Percentiles rank a stretch among this genome's conserved stretches.
phyloP scores from a whole-genome alignment of 2,329 filamentous ascomycete genomes.

The Beauveria bassiana region DNA sequence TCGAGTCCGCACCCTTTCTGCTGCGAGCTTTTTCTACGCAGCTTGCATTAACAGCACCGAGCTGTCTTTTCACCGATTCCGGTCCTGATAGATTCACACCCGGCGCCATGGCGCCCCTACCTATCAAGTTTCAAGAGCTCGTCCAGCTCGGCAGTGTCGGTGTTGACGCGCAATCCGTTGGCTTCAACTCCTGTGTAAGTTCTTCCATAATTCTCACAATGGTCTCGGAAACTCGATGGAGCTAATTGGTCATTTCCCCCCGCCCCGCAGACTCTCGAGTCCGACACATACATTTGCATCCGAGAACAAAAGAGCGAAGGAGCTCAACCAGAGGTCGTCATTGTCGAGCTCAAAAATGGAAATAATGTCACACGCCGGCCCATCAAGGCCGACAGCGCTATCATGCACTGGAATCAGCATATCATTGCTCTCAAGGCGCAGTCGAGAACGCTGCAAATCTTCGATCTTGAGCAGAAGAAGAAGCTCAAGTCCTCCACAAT shows the following conservation, averaged over 20 bases:
- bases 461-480: slow-evolving; percentile 85
- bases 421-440: slow-evolving; percentile 96
- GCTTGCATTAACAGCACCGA: slow-evolving; percentile 3
- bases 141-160: slow-evolving; percentile 54
- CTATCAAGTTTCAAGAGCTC: slow-evolving; percentile 90
- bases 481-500: slow-evolving; percentile 96
- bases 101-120: slow-evolving; percentile 58
- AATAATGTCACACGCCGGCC: slow-evolving; percentile 92
- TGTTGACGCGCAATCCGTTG: slow-evolving; percentile 49
- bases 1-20: not conserved
- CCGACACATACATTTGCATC: slow-evolving; percentile 92
- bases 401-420: slow-evolving; percentile 97
- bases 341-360: slow-evolving; percentile 93
- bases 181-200: slow-evolving; percentile 73
- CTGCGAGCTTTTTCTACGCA: not conserved
- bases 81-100: slow-evolving; percentile 10
- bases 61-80: not conserved
- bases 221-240: not conserved
- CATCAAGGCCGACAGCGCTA: slow-evolving; percentile 98
- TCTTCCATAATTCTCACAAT: slow-evolving; percentile 6
- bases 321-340: slow-evolving; percentile 87
- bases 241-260: slow-evolving; percentile 16
- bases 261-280: slow-evolving; percentile 77
- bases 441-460: slow-evolving; percentile 91
- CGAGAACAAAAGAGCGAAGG: slow-evolving; percentile 85